Evolutionary conservation across 2,329 filamentous ascomycete genomes (phyloP).

Genomic region (Epichloe typhina): DNA sequence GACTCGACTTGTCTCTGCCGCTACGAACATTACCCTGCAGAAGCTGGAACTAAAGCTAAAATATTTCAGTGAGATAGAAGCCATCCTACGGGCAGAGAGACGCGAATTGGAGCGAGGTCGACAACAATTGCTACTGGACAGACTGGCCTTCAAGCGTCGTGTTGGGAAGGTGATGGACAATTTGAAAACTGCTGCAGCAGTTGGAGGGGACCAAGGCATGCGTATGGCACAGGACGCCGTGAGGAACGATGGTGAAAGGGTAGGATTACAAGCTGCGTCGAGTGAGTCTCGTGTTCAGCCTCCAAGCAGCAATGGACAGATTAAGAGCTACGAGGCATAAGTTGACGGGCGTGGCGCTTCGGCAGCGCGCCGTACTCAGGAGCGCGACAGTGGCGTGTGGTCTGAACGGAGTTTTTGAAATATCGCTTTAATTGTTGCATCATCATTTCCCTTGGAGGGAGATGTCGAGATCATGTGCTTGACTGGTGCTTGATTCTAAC

Average conservation of each 20-base stretch:
- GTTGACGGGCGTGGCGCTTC: background rate
- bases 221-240: constrained; percentile 32
- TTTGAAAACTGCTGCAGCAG: constrained; percentile 41
- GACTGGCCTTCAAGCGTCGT: constrained; percentile 77
- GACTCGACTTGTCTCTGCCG: constrained; percentile 81
- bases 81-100: constrained; percentile 80
- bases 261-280: constrained; percentile 38
- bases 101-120: constrained; percentile 83
- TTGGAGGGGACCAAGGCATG: constrained; percentile 36
- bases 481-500: background rate
- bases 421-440: background rate
- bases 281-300: constrained; percentile 35
- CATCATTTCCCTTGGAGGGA: background rate
- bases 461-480: background rate
- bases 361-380: background rate
- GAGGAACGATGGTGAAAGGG: constrained; percentile 33
- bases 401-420: background rate
- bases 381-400: background rate
- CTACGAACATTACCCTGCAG: constrained; percentile 85
- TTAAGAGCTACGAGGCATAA: constrained; percentile 46
- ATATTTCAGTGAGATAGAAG: constrained; percentile 94
- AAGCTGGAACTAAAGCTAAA: constrained; percentile 93
- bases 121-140: constrained; percentile 87
- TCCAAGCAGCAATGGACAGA: constrained; percentile 38
- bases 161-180: constrained; percentile 71